Percentiles rank a stretch among this genome's conserved stretches.
phyloP scores from a whole-genome alignment of 2,329 filamentous ascomycete genomes.

The Xylaria multiplex region DNA sequence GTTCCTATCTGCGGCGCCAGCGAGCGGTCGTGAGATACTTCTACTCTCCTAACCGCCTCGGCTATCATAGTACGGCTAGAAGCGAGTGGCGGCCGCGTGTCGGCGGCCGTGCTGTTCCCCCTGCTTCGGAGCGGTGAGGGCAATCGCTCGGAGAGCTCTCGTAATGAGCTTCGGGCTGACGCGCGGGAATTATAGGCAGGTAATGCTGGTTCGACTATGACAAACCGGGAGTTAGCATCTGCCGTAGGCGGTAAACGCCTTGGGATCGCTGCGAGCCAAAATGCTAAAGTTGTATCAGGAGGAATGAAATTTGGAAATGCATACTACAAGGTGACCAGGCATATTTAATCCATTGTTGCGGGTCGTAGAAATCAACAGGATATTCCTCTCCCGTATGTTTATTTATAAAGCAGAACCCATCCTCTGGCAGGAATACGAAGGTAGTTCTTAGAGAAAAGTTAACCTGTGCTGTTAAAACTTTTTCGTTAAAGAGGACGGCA shows the following conservation, averaged over 20 bases:
- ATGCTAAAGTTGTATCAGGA: not conserved
- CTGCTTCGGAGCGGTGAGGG: slow-evolving; percentile 58
- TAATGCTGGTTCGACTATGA: slow-evolving; percentile 65
- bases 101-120: slow-evolving; percentile 53
- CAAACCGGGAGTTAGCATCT: slow-evolving; percentile 10
- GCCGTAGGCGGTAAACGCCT: not conserved
- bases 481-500: slow-evolving; percentile 87
- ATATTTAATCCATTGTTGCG: slow-evolving; percentile 81
- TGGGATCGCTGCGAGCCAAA: not conserved
- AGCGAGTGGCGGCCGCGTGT: slow-evolving; percentile 38
- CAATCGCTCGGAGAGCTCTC: slow-evolving; percentile 57
- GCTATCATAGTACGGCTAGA: slow-evolving; percentile 40
- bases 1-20: slow-evolving; percentile 60
- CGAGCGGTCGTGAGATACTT: slow-evolving; percentile 50
- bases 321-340: slow-evolving; percentile 77
- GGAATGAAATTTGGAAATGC: not conserved
- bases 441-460: slow-evolving; percentile 92
- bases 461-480: slow-evolving; percentile 89
- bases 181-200: slow-evolving; percentile 62
- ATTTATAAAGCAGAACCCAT: slow-evolving; percentile 88
- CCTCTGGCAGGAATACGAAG: slow-evolving; percentile 84
- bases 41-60: slow-evolving; percentile 46
- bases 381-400: slow-evolving; percentile 83
- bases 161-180: slow-evolving; percentile 57
- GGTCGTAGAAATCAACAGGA: slow-evolving; percentile 83